Percentiles rank a stretch among this genome's conserved stretches.
Conservation (phyloP, 2,329 filamentous ascomycete genomes). For the Monilinia fructicola region DNA sequence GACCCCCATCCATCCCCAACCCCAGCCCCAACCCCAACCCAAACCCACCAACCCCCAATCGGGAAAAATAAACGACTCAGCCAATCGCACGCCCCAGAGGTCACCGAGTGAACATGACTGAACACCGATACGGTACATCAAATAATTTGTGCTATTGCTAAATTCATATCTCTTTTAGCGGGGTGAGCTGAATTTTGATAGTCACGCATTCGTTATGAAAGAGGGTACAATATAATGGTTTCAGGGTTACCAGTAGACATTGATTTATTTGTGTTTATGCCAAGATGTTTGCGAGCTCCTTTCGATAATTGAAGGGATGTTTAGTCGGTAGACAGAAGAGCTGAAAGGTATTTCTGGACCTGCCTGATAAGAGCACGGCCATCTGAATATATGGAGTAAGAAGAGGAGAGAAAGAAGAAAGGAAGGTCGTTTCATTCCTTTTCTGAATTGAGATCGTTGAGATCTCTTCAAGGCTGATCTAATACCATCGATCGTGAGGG, state of each 20-base stretch:
- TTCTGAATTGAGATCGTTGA: background rate
- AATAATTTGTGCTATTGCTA: background rate
- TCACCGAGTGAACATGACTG: slow-evolving; percentile 20
- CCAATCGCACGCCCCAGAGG: slow-evolving; percentile 11
- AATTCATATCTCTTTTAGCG: background rate
- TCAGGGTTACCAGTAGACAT: background rate
- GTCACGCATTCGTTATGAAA: slow-evolving; percentile 8
- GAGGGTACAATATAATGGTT: background rate
- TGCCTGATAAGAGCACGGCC: slow-evolving; percentile 4
- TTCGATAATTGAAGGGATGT: background rate
- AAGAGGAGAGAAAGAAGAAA: background rate
- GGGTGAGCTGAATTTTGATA: slow-evolving; percentile 18
- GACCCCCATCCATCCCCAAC: slow-evolving; percentile 19
- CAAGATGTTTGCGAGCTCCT: background rate
- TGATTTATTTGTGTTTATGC: slow-evolving; percentile 1
- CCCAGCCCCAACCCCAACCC: background rate
- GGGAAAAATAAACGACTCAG: slow-evolving; percentile 32
- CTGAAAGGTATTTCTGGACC: slow-evolving; percentile 9
- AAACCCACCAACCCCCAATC: slow-evolving; percentile 25
- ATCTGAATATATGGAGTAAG: slow-evolving; percentile 3
- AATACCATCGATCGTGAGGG: background rate
- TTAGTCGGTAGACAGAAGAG: slow-evolving; percentile 2
- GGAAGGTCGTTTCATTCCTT: background rate
- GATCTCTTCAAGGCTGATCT: background rate
- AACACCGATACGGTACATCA: slow-evolving; percentile 5